A percentile compares a stretch with the other conserved stretches of the same genome.
These are phyloP conservation scores for Backusella australiensis DNA, from an alignment of 192 early-diverging fungal genomes.

Conservation along the genomic window DNA sequence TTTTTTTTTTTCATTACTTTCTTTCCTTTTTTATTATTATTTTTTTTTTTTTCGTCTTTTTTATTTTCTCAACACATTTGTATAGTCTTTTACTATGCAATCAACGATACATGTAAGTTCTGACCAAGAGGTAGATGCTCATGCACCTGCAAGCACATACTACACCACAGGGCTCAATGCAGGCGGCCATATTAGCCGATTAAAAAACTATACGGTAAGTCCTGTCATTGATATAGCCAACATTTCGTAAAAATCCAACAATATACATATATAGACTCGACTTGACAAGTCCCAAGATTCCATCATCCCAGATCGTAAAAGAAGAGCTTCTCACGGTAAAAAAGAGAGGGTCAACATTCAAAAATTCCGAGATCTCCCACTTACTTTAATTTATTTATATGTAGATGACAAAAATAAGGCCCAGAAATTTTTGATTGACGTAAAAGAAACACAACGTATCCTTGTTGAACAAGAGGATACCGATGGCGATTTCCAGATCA, in stretches of 20 bases:
- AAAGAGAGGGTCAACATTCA: not conserved
- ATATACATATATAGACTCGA: not conserved
- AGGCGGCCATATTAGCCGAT: constrained; percentile 12
- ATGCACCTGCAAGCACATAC: constrained; percentile 31
- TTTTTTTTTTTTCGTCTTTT: no score
- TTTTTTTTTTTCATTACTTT: no score
- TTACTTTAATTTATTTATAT: not conserved
- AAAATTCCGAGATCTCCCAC: not conserved
- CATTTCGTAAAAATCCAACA: not conserved
- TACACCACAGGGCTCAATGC: constrained; percentile 33
- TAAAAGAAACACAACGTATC: constrained; percentile 72
- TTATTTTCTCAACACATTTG: not conserved
- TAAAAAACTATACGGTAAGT: constrained; percentile 22
- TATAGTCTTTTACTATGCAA: not conserved
- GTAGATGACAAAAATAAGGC: constrained; percentile 49
- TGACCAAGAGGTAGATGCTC: constrained; percentile 21
- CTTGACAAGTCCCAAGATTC: not conserved
- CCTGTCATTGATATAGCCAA: not conserved
- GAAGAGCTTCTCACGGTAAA: constrained; percentile 29
- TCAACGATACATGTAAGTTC: not conserved
- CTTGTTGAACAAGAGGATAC: constrained; percentile 95
- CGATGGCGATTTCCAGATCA: constrained; percentile 93
- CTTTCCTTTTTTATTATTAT: no score
- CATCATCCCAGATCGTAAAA: constrained; percentile 8
- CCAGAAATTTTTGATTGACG: constrained; percentile 81